Conservation (phyloP, 371 early-diverging fungal genomes). For the Coemansia sp. region DNA sequence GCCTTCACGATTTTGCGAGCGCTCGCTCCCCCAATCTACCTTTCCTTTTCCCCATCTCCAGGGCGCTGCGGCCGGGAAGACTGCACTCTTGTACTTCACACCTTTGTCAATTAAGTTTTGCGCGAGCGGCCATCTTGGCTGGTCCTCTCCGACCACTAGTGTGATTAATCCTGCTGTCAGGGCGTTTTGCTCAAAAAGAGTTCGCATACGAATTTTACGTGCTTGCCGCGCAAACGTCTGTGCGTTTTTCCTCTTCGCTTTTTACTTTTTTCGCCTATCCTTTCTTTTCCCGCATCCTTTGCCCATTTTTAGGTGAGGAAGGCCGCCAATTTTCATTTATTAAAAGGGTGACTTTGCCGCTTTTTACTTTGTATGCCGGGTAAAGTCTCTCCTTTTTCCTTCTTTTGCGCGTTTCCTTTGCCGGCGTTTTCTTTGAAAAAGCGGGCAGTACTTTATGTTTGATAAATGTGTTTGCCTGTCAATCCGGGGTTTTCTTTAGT, state of each 20-base stretch:
- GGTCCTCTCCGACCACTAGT: no score
- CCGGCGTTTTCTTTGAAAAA: slow-evolving; percentile 3
- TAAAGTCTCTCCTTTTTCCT: background rate
- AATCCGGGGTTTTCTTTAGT: background rate
- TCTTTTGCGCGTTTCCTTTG: background rate
- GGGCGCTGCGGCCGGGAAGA: no score
- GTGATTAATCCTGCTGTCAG: no score
- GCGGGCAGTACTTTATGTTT: background rate
- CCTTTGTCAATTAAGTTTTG: no score
- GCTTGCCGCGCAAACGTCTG: background rate
- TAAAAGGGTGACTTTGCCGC: background rate
- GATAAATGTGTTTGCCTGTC: slow-evolving; percentile 5
- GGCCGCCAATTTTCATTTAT: background rate
- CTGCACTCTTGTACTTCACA: no score
- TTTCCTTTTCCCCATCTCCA: no score
- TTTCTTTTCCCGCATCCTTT: background rate
- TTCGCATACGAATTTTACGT: background rate
- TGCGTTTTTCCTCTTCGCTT: background rate
- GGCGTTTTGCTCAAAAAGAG: no score
- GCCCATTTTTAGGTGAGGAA: no score
- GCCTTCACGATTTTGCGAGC: no score
- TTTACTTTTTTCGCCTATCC: background rate
- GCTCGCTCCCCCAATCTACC: no score
- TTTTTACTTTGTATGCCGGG: background rate
- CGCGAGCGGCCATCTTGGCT: no score